Evolutionary conservation across 225 moss, liverwort and hornwort species (phyloP).

Genomic region (Climacium dendroides): DNA sequence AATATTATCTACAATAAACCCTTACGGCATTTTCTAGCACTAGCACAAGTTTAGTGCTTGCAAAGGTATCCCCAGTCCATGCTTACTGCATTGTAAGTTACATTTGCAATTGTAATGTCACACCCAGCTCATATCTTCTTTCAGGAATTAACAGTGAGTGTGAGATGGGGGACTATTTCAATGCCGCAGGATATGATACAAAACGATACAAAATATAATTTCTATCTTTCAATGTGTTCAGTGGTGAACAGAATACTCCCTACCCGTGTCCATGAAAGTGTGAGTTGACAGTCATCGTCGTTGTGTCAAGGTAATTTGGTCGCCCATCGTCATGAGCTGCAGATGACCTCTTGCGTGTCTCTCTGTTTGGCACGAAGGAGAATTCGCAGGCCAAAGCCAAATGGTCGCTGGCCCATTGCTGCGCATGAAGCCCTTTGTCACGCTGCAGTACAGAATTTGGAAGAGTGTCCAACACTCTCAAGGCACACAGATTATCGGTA

Average conservation of each 20-base stretch:
- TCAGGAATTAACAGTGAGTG: not conserved
- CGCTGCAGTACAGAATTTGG: not conserved
- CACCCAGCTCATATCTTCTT: not conserved
- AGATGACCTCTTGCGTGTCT: not conserved
- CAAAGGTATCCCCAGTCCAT: not conserved
- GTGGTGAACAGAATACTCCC: not conserved
- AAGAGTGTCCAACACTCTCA: not conserved
- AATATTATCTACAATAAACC: not conserved
- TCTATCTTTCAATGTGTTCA: not conserved
- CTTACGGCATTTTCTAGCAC: not conserved
- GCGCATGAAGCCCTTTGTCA: not conserved
- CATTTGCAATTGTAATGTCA: not conserved
- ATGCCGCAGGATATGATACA: not conserved
- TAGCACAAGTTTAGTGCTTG: not conserved
- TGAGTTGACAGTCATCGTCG: not conserved
- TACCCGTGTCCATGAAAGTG: not conserved
- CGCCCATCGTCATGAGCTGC: not conserved
- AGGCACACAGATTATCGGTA: not conserved
- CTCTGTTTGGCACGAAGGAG: not conserved
- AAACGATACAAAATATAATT: not conserved
- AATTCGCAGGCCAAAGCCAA: not conserved
- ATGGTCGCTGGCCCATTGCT: not conserved
- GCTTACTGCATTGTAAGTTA: not conserved
- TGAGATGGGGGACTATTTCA: not conserved
- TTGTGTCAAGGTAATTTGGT: not conserved